Evolutionary conservation across 768 basidiomycete species (phyloP), one percentile per base, ranked within the genome.

Genomic region (Lactarius hengduanensis): DNA sequence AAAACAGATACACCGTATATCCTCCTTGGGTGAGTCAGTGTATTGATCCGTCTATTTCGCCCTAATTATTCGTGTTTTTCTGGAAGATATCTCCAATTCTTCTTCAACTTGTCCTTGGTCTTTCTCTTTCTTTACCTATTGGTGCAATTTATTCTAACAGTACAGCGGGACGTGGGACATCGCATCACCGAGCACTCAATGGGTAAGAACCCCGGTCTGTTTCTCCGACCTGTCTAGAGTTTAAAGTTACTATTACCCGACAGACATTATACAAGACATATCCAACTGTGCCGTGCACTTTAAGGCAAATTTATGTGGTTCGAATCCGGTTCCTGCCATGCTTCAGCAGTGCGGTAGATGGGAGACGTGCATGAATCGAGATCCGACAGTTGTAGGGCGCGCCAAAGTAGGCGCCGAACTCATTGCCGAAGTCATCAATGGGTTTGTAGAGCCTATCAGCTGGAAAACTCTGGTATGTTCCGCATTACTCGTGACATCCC

Each of bases 361-460:
- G 96, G 92, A 96, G 73, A 84, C 86, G 6, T 98, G 95, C 75
- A 96, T 97, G 96, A 89, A 91, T 77, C 88, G 92, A 66, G 96
- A 98, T 80, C 94, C 96, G 62, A 87, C 88, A 22, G 87, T 89
- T 47, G 86, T 96, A 50, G 94, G 94, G 1, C 90, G 94, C 65
- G 92, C 94, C 66, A 88, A 86, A 72, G 90, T 99, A 70, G 88
- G 91, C 54, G 95, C 96, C 64, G 94, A 98, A 81, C 86, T 97
- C 64, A 89, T 98, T 76, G 96, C 94, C 61, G 96, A 97, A 74
- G 91, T 98, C 54, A 88, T 98, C 68, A 97, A 98, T 75, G 88
- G 93, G 1, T 99, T 99, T 74, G 92, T 98, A 16, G 96, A 99
- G 74, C 91, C 91, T 58, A 96, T 99, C 77, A 94, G 91, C 75